These are phyloP conservation scores for Calonectria pseudoturangicola DNA, from an alignment of 2,329 filamentous ascomycete genomes.

Conservation along the genomic window DNA sequence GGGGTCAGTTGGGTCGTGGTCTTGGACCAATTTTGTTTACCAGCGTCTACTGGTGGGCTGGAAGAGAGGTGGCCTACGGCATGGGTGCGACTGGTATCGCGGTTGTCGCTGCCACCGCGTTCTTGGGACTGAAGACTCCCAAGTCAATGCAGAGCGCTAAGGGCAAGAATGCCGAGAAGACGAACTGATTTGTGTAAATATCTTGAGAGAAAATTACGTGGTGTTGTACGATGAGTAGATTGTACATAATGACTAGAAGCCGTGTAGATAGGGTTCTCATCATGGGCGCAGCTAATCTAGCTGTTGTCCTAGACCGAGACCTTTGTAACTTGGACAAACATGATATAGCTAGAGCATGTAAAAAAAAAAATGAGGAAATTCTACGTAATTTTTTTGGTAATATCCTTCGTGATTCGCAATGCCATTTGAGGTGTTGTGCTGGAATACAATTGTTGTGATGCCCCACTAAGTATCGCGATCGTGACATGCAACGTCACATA, in stretches of 20 bases:
- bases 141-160: constrained; percentile 48
- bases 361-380: neutral
- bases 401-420: neutral
- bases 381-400: neutral
- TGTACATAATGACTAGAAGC: constrained; percentile 6
- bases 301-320: neutral
- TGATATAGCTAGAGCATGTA: constrained; percentile 8
- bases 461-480: neutral
- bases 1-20: constrained; percentile 91
- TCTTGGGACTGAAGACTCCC: constrained; percentile 82
- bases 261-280: constrained; percentile 8
- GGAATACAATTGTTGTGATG: too few species aligned
- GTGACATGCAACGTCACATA: neutral
- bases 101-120: constrained; percentile 81
- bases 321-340: constrained; percentile 4
- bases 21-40: constrained; percentile 94
- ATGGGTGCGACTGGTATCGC: constrained; percentile 88
- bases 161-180: constrained; percentile 44
- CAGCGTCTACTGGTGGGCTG: constrained; percentile 98
- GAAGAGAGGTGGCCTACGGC: constrained; percentile 88
- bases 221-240: constrained; percentile 2
- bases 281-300: neutral
- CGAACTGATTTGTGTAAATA: constrained; percentile 31
- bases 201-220: neutral
- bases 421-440: neutral